Percentiles rank a stretch among this genome's conserved stretches.
Conservation (phyloP, 2,329 filamentous ascomycete genomes). For the Clonostachys solani region DNA sequence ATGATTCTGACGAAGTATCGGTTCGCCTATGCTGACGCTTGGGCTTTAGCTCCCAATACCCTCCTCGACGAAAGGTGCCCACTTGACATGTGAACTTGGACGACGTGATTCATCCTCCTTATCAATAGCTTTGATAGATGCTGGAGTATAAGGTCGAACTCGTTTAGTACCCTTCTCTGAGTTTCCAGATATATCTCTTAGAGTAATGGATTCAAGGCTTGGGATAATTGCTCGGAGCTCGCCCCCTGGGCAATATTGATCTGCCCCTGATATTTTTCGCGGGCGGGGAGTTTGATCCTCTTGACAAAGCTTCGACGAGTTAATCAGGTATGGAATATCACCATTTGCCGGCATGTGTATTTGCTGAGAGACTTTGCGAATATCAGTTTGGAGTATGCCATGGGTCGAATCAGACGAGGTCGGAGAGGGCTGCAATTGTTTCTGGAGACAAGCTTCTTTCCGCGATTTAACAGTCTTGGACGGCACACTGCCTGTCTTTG, state of each 20-base stretch:
- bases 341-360: conserved; percentile 18
- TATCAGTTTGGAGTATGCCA: conserved; percentile 14
- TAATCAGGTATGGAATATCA: conserved; percentile 7
- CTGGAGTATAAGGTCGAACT: conserved; percentile 38
- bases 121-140: conserved; percentile 38
- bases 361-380: conserved; percentile 35
- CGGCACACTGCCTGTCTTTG: conserved; percentile 19
- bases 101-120: conserved; percentile 40
- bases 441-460: conserved; percentile 33
- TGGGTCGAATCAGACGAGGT: conserved; percentile 8
- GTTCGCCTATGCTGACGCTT: too few relatives aligned
- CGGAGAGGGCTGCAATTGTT: conserved; percentile 3
- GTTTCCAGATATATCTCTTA: conserved; percentile 6
- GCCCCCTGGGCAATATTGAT: conserved; percentile 3
- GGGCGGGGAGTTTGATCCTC: conserved; percentile 6
- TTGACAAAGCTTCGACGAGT: conserved; percentile 5
- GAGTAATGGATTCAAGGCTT: not conserved
- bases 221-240: conserved; percentile 3
- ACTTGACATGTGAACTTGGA: conserved; percentile 13
- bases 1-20: too few relatives aligned
- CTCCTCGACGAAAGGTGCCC: conserved; percentile 9
- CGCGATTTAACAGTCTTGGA: conserved; percentile 33
- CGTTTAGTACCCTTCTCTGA: conserved; percentile 35
- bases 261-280: conserved; percentile 1
- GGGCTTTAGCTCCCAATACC: not conserved